phyloP scores from a whole-genome alignment of 257 asterid species.

The Ligustrum vulgare region DNA sequence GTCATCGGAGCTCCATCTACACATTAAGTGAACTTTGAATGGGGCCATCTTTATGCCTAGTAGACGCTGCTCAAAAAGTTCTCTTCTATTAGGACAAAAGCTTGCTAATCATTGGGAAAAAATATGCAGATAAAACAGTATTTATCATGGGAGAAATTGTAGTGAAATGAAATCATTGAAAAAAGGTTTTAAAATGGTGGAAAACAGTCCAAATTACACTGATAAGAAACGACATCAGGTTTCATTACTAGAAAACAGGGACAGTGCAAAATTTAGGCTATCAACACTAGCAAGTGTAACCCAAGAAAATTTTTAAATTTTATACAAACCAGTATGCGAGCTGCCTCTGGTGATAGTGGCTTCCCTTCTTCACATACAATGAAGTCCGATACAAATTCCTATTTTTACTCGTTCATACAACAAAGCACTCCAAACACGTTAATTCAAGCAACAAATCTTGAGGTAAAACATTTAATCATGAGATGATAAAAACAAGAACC shows the following conservation, averaged over 20 bases:
- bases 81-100: neutral
- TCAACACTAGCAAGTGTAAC: neutral
- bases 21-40: constrained; percentile 68
- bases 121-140: neutral
- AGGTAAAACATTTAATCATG: constrained; percentile 12
- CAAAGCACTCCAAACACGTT: constrained; percentile 9
- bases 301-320: neutral
- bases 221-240: neutral
- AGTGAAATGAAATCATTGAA: neutral
- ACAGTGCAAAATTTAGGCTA: neutral
- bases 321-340: constrained; percentile 81
- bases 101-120: neutral
- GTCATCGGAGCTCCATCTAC: constrained; percentile 75
- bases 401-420: neutral
- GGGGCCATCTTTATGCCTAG: constrained; percentile 91
- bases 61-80: constrained; percentile 57
- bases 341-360: constrained; percentile 75
- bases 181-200: neutral
- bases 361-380: constrained; percentile 89
- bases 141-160: neutral
- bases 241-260: neutral
- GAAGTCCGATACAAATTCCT: constrained; percentile 82
- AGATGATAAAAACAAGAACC: constrained; percentile 25
- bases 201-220: neutral
- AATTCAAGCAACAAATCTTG: constrained; percentile 9